Evolutionary conservation across 768 basidiomycete genomes (phyloP).

Genomic region (Mycena metata): DNA sequence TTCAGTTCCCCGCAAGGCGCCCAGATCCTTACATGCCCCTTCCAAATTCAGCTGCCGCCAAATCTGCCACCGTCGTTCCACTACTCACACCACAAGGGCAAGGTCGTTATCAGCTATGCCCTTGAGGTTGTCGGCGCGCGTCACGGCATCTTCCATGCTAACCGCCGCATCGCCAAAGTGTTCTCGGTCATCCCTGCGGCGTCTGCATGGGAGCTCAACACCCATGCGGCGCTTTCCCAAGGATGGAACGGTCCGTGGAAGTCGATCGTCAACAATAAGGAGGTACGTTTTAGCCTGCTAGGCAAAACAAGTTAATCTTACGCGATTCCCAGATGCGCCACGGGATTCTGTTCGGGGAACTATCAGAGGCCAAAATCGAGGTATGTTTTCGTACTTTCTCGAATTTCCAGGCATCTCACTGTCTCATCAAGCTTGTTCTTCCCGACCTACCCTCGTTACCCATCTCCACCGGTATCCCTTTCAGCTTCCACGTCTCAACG

Average conservation of each 20-base stretch:
- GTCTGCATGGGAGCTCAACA: constrained; percentile 8
- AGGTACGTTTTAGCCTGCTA: background rate
- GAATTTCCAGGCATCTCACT: background rate
- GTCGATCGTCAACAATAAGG: constrained; percentile 16
- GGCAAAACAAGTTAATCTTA: too few species aligned
- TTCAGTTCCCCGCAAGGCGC: constrained; percentile 17
- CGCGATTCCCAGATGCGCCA: constrained; percentile 15
- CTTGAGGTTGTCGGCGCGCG: constrained; percentile 29
- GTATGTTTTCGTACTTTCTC: background rate
- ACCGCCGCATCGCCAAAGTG: constrained; percentile 27
- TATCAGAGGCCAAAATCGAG: constrained; percentile 34
- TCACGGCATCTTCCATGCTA: constrained; percentile 28
- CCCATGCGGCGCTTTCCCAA: constrained; percentile 7
- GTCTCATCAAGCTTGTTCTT: constrained; percentile 15
- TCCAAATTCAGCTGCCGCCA: constrained; percentile 27
- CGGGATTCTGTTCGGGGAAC: constrained; percentile 30
- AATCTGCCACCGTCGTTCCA: constrained; percentile 33
- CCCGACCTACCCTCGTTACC: constrained; percentile 35
- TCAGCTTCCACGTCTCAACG: constrained; percentile 32
- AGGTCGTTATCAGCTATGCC: constrained; percentile 32
- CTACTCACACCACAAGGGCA: constrained; percentile 7
- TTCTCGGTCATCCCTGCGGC: constrained; percentile 33
- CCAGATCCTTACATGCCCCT: constrained; percentile 29
- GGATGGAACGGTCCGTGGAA: constrained; percentile 30
- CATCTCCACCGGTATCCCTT: constrained; percentile 30